A percentile compares a stretch with the other conserved stretches of the same genome.
Conservation (phyloP, 345 rosid species). For the Salix viminalis region DNA sequence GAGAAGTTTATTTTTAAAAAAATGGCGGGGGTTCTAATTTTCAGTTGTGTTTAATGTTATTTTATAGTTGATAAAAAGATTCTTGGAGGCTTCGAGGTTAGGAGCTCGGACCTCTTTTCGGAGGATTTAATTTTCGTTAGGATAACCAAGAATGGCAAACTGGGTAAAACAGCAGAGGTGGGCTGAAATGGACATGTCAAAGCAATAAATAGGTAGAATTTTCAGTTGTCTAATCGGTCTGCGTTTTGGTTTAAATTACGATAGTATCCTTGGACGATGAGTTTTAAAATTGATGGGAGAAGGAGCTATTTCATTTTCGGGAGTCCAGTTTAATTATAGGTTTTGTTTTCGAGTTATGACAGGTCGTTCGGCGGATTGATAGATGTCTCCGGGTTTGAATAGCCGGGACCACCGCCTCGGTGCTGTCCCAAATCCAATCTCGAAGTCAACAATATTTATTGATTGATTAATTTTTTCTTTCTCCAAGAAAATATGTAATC, state of each 20-base stretch:
- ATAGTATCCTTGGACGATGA: background rate
- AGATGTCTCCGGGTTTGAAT: background rate
- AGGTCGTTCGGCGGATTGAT: background rate
- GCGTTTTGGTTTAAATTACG: background rate
- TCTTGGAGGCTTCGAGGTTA: constrained; percentile 11
- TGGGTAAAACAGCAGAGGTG: background rate
- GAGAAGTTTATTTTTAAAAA: background rate
- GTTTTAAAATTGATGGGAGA: background rate
- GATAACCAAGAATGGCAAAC: background rate
- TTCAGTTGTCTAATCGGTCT: background rate
- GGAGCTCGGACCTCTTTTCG: background rate
- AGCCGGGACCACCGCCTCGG: background rate
- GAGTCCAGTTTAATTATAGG: background rate
- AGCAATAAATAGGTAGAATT: background rate
- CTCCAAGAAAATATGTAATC: too few species aligned
- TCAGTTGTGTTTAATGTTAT: background rate
- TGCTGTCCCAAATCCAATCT: background rate
- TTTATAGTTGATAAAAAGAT: background rate
- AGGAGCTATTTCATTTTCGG: background rate
- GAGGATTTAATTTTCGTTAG: background rate
- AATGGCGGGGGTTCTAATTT: background rate
- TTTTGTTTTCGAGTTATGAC: background rate
- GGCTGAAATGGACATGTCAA: background rate
- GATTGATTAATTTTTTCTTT: background rate
- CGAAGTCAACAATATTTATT: background rate